Evolutionary conservation across 2,329 filamentous ascomycete species (phyloP).

Genomic region (Colletotrichum euphorbiae): DNA sequence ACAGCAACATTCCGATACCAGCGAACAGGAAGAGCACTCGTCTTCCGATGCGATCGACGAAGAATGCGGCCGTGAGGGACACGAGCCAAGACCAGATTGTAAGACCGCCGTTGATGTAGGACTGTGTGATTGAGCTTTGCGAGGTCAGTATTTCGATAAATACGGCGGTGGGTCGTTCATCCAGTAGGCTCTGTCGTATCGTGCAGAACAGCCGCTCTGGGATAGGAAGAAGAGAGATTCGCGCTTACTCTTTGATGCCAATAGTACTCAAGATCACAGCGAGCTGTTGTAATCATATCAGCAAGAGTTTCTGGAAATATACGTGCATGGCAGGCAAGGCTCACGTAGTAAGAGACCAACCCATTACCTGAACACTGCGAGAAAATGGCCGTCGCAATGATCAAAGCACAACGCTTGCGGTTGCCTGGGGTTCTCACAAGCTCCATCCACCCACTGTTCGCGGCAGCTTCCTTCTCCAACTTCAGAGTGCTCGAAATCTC

Average conservation of each 20-base stretch:
- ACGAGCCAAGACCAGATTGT: slow-evolving; percentile 46
- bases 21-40: slow-evolving; percentile 40
- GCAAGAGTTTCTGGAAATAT: background rate
- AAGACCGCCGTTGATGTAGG: slow-evolving; percentile 39
- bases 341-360: slow-evolving; percentile 30
- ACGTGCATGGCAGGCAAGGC: background rate
- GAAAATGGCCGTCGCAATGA: slow-evolving; percentile 50
- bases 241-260: slow-evolving; percentile 31
- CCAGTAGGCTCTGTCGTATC: no score
- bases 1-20: slow-evolving; percentile 44
- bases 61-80: slow-evolving; percentile 43
- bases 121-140: slow-evolving; percentile 19
- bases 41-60: slow-evolving; percentile 48
- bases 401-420: slow-evolving; percentile 41
- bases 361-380: slow-evolving; percentile 40
- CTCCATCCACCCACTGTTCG: slow-evolving; percentile 50
- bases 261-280: slow-evolving; percentile 25
- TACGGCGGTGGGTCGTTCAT: no score
- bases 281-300: background rate
- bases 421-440: slow-evolving; percentile 50
- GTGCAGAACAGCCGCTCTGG: background rate
- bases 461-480: slow-evolving; percentile 52
- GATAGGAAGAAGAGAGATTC: accelerated
- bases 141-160: background rate
- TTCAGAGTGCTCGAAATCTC: slow-evolving; percentile 53